phyloP scores from a whole-genome alignment of 345 rosid species.

The Reutealis trisperma region DNA sequence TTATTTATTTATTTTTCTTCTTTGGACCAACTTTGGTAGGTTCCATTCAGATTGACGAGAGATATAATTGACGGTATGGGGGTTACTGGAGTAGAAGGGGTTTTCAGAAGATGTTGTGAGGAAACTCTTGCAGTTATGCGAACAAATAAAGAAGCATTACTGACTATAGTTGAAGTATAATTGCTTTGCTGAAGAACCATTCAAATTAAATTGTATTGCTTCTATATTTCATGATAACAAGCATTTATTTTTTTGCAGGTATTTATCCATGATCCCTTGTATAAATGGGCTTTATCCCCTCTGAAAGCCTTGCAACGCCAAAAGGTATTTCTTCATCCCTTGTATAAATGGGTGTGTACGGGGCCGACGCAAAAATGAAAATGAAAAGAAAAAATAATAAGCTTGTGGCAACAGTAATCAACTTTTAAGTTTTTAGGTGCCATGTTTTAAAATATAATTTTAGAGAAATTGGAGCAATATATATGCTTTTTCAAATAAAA shows the following conservation, averaged over 20 bases:
- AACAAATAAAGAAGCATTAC: slow-evolving; percentile 93
- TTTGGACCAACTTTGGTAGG: slow-evolving; percentile 41
- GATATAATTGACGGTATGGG: slow-evolving; percentile 98
- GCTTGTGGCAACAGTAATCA: no score
- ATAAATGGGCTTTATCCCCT: slow-evolving; percentile 98
- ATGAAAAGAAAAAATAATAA: no score
- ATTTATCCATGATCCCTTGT: slow-evolving; percentile 95
- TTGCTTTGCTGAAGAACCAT: slow-evolving; percentile 5
- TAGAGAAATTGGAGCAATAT: no score
- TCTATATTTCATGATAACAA: slow-evolving; percentile 8
- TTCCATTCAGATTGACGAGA: slow-evolving; percentile 94
- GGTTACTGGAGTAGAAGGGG: slow-evolving; percentile 94
- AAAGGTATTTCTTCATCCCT: slow-evolving; percentile 75
- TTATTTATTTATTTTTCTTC: slow-evolving; percentile 6
- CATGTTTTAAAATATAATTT: no score
- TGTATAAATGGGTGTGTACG: no score
- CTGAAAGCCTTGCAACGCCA: slow-evolving; percentile 98
- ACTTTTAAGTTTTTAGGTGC: no score
- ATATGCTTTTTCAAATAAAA: no score
- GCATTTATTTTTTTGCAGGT: slow-evolving; percentile 57
- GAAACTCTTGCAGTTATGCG: slow-evolving; percentile 93
- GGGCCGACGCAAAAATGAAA: no score
- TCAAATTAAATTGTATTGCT: background rate
- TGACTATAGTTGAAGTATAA: slow-evolving; percentile 90
- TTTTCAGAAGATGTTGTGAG: slow-evolving; percentile 95